Conservation (phyloP, 306 rosid species). For the Psophocarpus tetragonolobus region DNA sequence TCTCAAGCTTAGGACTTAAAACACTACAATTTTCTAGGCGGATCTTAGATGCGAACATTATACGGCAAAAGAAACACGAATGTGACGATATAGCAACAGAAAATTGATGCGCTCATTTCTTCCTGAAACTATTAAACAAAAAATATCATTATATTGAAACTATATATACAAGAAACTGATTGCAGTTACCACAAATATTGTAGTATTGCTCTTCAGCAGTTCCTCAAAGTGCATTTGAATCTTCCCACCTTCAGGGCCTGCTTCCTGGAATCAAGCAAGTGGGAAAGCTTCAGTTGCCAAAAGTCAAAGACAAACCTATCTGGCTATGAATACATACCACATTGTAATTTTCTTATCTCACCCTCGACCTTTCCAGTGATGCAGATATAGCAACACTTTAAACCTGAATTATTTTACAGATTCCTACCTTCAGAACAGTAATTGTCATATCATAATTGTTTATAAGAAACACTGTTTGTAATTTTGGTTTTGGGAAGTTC, state of each 20-base stretch:
- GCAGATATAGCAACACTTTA: slow-evolving; percentile 26
- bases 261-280: slow-evolving; percentile 66
- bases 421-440: slow-evolving; percentile 82
- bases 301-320: slow-evolving; percentile 19
- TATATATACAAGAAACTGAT: slow-evolving; percentile 3
- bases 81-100: slow-evolving; percentile 9
- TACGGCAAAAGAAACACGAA: slow-evolving; percentile 11
- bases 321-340: slow-evolving; percentile 9
- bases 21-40: slow-evolving; percentile 1
- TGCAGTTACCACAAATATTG: slow-evolving; percentile 82
- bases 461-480: slow-evolving; percentile 86
- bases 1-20: background rate
- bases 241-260: slow-evolving; percentile 90
- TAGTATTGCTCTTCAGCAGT: slow-evolving; percentile 88
- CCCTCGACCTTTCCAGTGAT: slow-evolving; percentile 23
- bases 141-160: background rate
- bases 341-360: background rate
- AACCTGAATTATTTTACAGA: slow-evolving; percentile 30
- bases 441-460: slow-evolving; percentile 98
- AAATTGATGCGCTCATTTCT: background rate
- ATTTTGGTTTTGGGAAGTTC: slow-evolving; percentile 74
- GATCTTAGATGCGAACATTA: background rate
- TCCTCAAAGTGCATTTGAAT: slow-evolving; percentile 95
- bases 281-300: slow-evolving; percentile 18
- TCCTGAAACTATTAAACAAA: background rate